Conservation (phyloP, 2,329 filamentous ascomycete species). For the Fusarium protoensiforme region DNA sequence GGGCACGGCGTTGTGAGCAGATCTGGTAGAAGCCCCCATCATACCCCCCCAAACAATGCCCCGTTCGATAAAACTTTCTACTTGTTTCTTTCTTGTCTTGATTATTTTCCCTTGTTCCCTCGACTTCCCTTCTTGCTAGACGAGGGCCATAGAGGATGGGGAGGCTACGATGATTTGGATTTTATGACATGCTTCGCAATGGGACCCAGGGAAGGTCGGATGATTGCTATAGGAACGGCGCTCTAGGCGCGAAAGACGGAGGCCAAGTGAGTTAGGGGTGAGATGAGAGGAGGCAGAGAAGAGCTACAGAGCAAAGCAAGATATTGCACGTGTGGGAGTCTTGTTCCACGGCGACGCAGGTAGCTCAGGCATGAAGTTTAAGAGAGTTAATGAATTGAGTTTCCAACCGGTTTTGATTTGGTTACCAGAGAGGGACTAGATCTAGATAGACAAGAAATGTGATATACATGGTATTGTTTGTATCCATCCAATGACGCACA, state of each 20-base stretch:
- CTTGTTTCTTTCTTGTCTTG: slow-evolving; percentile 31
- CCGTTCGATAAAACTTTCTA: slow-evolving; percentile 32
- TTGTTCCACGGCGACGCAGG: slow-evolving; percentile 42
- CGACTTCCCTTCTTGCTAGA: slow-evolving; percentile 23
- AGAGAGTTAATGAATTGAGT: slow-evolving; percentile 38
- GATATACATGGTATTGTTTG: not conserved
- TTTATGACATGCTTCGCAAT: slow-evolving; percentile 42
- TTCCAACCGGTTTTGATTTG: slow-evolving; percentile 26
- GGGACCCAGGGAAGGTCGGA: slow-evolving; percentile 31
- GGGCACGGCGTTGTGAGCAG: slow-evolving; percentile 43
- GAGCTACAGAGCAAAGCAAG: slow-evolving; percentile 19
- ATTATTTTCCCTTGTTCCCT: slow-evolving; percentile 17
- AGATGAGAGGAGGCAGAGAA: not conserved
- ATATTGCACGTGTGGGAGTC: slow-evolving; percentile 38
- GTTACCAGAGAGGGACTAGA: not conserved
- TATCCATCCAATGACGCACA: not conserved
- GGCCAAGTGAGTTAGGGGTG: not conserved
- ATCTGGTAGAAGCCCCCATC: slow-evolving; percentile 33
- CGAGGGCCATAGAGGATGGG: slow-evolving; percentile 41
- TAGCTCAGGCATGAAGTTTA: slow-evolving; percentile 41
- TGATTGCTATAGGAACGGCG: slow-evolving; percentile 31
- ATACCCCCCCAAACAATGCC: slow-evolving; percentile 32
- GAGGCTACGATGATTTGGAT: slow-evolving; percentile 46
- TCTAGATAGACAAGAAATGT: not conserved
- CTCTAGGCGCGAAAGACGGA: slow-evolving; percentile 25